These are phyloP conservation scores for Canavalia ensiformis DNA, from an alignment of 306 rosid species.

Conservation along the genomic window DNA sequence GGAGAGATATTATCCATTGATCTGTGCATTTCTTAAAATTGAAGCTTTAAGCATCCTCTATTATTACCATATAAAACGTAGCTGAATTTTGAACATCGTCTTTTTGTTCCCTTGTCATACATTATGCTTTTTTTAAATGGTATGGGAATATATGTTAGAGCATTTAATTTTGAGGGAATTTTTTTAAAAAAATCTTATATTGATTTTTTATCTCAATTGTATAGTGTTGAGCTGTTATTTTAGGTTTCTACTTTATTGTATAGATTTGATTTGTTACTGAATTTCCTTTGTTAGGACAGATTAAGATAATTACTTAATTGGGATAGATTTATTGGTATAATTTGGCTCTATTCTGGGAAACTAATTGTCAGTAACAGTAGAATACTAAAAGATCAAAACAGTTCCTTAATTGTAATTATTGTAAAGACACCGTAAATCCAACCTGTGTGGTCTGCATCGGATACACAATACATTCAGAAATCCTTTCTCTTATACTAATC, in stretches of 20 bases:
- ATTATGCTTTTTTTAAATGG: background rate
- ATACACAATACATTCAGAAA: no score
- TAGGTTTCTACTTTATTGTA: background rate
- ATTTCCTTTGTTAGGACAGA: background rate
- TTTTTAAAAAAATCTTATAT: background rate
- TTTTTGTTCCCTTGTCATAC: background rate
- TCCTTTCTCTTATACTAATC: background rate
- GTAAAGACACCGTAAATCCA: no score
- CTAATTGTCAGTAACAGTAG: no score
- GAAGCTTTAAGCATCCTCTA: slow-evolving; percentile 10
- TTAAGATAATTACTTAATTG: background rate
- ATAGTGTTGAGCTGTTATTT: background rate
- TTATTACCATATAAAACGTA: slow-evolving; percentile 1
- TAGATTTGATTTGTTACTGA: background rate
- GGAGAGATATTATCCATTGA: slow-evolving; percentile 22
- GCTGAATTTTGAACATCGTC: slow-evolving; percentile 10
- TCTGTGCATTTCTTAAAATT: slow-evolving; percentile 9
- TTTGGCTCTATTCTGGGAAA: background rate
- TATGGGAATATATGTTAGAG: slow-evolving; percentile 3
- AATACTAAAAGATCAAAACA: no score
- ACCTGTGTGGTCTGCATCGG: no score
- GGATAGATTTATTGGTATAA: background rate
- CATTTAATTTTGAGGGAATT: slow-evolving; percentile 4
- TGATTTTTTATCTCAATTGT: background rate
- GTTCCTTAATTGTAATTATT: no score